These are phyloP conservation scores for Penicillium sp. DNA, from an alignment of 2,329 filamentous ascomycete species.

Conservation along the genomic window DNA sequence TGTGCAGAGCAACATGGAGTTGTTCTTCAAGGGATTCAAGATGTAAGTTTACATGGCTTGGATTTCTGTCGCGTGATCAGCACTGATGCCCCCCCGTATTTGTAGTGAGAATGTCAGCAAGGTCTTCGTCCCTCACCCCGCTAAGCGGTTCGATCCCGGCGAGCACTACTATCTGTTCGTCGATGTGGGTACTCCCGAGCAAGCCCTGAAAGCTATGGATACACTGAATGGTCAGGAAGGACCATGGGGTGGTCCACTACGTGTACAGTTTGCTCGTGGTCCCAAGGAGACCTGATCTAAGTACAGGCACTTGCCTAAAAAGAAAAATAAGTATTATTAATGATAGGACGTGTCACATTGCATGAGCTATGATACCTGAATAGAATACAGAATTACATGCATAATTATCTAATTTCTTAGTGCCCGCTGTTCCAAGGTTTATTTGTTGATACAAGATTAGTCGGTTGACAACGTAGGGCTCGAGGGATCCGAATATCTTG, in stretches of 20 bases:
- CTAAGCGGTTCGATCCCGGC: constrained; percentile 52
- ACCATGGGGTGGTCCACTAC: constrained; percentile 42
- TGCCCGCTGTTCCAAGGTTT: not conserved
- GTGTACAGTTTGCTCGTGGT: constrained; percentile 44
- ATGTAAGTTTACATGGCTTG: constrained; percentile 33
- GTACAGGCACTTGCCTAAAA: not conserved
- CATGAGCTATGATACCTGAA: constrained; percentile 9
- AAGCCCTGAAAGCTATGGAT: constrained; percentile 54
- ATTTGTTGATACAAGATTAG: not conserved
- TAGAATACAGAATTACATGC: constrained; percentile 1
- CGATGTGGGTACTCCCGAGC: constrained; percentile 58
- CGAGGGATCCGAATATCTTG: not conserved
- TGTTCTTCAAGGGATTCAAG: constrained; percentile 47
- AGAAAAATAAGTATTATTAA: constrained; percentile 5
- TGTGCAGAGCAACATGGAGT: constrained; percentile 44
- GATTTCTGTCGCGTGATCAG: not conserved
- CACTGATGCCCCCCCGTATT: not conserved
- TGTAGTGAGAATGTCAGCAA: constrained; percentile 50
- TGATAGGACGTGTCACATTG: constrained; percentile 7
- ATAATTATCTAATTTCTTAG: not conserved
- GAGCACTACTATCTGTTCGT: constrained; percentile 66
- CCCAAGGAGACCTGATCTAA: constrained; percentile 21
- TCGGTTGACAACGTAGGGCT: not conserved
- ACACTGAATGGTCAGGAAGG: constrained; percentile 43
- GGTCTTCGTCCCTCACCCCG: constrained; percentile 60